phyloP scores from a whole-genome alignment of 2,329 filamentous ascomycete genomes.

The Pyrenophora tritici-repentis region DNA sequence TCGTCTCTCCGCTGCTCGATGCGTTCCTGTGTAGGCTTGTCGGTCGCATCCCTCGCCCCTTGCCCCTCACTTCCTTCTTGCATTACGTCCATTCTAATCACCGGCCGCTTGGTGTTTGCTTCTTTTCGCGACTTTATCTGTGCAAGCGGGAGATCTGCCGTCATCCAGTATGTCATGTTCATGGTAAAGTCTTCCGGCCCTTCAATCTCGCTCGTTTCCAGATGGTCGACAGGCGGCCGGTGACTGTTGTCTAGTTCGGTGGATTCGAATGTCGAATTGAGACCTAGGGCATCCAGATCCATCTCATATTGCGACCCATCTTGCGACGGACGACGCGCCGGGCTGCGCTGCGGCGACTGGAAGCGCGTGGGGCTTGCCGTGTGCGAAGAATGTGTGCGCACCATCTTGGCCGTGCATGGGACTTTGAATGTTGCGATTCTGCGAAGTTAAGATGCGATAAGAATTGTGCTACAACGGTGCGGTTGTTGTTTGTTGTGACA shows the following conservation, averaged over 20 bases:
- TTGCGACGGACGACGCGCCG: slow-evolving; percentile 34
- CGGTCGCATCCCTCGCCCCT: slow-evolving; percentile 14
- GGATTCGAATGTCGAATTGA: slow-evolving; percentile 44
- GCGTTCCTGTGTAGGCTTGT: slow-evolving; percentile 10
- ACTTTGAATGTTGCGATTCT: not conserved
- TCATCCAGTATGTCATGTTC: slow-evolving; percentile 53
- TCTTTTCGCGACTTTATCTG: slow-evolving; percentile 43
- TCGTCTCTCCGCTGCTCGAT: slow-evolving; percentile 7
- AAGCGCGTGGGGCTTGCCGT: slow-evolving; percentile 42
- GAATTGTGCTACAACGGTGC: slow-evolving; percentile 18
- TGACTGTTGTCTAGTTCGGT: slow-evolving; percentile 36
- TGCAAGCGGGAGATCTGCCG: slow-evolving; percentile 36
- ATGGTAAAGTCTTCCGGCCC: slow-evolving; percentile 51
- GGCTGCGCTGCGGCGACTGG: slow-evolving; percentile 37
- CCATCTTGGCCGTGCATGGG: slow-evolving; percentile 25
- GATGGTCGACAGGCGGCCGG: slow-evolving; percentile 41
- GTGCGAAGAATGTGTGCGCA: slow-evolving; percentile 42
- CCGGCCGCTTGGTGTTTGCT: slow-evolving; percentile 21
- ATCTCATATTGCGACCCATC: slow-evolving; percentile 47
- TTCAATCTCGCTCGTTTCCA: slow-evolving; percentile 48
- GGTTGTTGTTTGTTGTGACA: slow-evolving; percentile 34
- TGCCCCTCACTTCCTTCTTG: slow-evolving; percentile 16
- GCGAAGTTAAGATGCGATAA: slow-evolving; percentile 19
- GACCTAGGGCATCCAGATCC: slow-evolving; percentile 46
- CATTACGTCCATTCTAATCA: slow-evolving; percentile 25